Percentiles rank a stretch among this genome's conserved stretches.
phyloP scores from a whole-genome alignment of 2,329 filamentous ascomycete species.

The Fusarium tjaetaba region DNA sequence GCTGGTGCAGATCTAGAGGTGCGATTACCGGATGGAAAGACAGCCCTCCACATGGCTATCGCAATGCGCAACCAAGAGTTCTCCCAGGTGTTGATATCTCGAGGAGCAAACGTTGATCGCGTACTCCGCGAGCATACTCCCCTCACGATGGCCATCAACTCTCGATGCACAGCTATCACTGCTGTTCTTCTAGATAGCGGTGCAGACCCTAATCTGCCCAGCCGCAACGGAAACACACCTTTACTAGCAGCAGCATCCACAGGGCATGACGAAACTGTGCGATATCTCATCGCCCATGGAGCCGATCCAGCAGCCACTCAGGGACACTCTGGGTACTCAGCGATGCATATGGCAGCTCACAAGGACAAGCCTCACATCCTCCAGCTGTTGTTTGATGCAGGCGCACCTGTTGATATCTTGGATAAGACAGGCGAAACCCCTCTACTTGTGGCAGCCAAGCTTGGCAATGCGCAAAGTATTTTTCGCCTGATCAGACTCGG shows the following conservation, averaged over 20 bases:
- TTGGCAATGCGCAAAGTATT: conserved; percentile 39
- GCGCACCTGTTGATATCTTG: conserved; percentile 37
- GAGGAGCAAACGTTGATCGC: conserved; percentile 41
- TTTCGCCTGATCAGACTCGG: conserved; percentile 39
- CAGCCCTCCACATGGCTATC: conserved; percentile 43
- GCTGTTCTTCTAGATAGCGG: conserved; percentile 41
- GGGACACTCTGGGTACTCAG: conserved; percentile 39
- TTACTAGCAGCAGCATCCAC: conserved; percentile 41
- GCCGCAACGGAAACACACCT: conserved; percentile 43
- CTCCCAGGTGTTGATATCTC: conserved; percentile 41
- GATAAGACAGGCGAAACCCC: conserved; percentile 42
- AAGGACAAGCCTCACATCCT: conserved; percentile 41
- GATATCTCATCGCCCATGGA: conserved; percentile 41
- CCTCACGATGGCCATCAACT: conserved; percentile 43
- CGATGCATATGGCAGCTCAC: conserved; percentile 45
- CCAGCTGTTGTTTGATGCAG: conserved; percentile 35
- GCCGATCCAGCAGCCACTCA: conserved; percentile 37
- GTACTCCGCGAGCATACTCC: conserved; percentile 42
- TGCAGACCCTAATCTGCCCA: conserved; percentile 40
- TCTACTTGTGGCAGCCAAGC: conserved; percentile 43
- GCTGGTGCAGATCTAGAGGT: conserved; percentile 42
- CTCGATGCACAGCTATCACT: conserved; percentile 41
- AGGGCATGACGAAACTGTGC: conserved; percentile 43
- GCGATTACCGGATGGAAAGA: conserved; percentile 40
- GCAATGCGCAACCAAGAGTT: conserved; percentile 44